These are phyloP conservation scores for Trichocladium uniseriatum DNA, from an alignment of 495 filamentous ascomycete species.

Conservation along the genomic window DNA sequence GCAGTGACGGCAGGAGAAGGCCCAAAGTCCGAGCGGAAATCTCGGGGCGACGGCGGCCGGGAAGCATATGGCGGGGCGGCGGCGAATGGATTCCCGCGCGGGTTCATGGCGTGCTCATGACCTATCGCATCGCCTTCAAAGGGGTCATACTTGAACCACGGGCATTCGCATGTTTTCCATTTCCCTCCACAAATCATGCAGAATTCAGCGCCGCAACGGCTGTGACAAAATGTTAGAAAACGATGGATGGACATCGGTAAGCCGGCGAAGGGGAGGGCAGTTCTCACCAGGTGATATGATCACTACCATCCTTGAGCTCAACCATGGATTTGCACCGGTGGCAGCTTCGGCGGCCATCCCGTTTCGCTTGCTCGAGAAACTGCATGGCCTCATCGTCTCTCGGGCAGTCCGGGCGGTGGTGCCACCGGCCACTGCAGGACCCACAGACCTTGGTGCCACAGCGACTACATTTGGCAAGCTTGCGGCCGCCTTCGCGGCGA, in stretches of 20 bases:
- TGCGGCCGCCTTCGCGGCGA: slow-evolving; percentile 39
- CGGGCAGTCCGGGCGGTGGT: slow-evolving; percentile 57
- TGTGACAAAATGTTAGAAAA: slow-evolving; percentile 17
- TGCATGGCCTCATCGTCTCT: slow-evolving; percentile 57
- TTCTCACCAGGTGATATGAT: slow-evolving; percentile 76
- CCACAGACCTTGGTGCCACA: slow-evolving; percentile 70
- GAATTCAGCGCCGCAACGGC: slow-evolving; percentile 71
- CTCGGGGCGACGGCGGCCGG: slow-evolving; percentile 22
- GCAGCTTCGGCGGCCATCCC: slow-evolving; percentile 69
- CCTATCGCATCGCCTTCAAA: slow-evolving; percentile 50
- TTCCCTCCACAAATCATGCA: slow-evolving; percentile 70
- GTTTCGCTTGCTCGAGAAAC: slow-evolving; percentile 56
- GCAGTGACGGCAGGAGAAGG: slow-evolving; percentile 8
- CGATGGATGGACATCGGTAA: background rate
- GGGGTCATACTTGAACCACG: slow-evolving; percentile 62
- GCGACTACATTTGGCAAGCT: slow-evolving; percentile 50
- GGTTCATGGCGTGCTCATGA: slow-evolving; percentile 10
- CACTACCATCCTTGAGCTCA: slow-evolving; percentile 73
- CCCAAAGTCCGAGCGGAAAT: slow-evolving; percentile 17
- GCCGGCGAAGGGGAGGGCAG: background rate
- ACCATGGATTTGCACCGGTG: slow-evolving; percentile 65
- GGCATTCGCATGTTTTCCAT: slow-evolving; percentile 78
- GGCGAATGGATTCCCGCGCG: slow-evolving; percentile 20
- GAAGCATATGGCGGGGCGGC: slow-evolving; percentile 6
- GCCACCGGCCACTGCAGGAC: slow-evolving; percentile 63